Conservation (phyloP, 345 rosid species). For the Dimocarpus longan region DNA sequence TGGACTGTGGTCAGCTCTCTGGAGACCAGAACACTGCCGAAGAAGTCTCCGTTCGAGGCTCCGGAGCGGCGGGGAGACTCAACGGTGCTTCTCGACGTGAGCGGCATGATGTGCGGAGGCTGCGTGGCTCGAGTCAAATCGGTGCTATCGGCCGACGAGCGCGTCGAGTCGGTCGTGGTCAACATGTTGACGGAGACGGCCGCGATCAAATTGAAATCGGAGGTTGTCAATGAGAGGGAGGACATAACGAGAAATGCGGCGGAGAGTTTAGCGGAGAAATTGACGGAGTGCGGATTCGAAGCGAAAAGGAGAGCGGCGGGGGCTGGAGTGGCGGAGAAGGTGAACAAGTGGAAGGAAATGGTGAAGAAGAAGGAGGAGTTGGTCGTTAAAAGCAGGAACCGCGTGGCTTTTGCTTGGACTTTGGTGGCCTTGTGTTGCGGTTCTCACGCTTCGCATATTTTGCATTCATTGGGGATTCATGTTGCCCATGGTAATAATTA, state of each 20-base stretch:
- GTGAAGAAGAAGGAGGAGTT: conserved; percentile 75
- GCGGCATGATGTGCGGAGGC: conserved; percentile 95
- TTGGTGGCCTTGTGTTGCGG: conserved; percentile 96
- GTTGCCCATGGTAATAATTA: conserved; percentile 63
- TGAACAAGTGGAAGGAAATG: conserved; percentile 82
- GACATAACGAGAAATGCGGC: conserved; percentile 40
- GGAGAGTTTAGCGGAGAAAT: conserved; percentile 64
- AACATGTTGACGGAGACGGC: conserved; percentile 92
- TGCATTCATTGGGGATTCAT: conserved; percentile 89
- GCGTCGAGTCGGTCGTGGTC: conserved; percentile 86
- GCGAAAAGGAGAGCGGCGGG: conserved; percentile 78
- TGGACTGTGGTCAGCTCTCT: conserved; percentile 43
- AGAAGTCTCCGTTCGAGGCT: conserved; percentile 23
- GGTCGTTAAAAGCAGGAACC: conserved; percentile 71
- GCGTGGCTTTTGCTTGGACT: conserved; percentile 93
- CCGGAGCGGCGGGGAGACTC: conserved; percentile 28
- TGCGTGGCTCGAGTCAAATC: conserved; percentile 88
- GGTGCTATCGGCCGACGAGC: conserved; percentile 64
- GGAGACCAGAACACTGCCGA: conserved; percentile 44
- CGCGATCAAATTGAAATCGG: conserved; percentile 64
- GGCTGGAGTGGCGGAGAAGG: conserved; percentile 72
- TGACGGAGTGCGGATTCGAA: conserved; percentile 85
- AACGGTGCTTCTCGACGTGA: conserved; percentile 70
- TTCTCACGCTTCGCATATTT: conserved; percentile 81
- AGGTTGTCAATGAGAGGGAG: conserved; percentile 22